These are phyloP conservation scores for Salvia miltiorrhiza DNA, from an alignment of 257 asterid genomes.

Conservation along the genomic window DNA sequence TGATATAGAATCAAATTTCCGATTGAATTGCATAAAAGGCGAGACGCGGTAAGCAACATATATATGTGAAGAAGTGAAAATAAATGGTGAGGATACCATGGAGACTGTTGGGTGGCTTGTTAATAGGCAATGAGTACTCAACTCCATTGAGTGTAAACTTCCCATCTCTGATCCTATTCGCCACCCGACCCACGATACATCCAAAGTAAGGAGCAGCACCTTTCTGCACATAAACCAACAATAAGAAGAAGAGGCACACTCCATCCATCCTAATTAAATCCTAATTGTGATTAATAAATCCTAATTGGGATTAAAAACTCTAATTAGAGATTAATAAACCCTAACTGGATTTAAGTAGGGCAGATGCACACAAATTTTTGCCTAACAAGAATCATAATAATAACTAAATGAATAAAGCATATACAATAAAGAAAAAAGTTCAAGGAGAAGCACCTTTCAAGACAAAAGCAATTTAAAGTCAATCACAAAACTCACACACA, in stretches of 20 bases:
- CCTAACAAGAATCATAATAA: not conserved
- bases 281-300: too few species aligned
- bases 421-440: not conserved
- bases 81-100: conserved; percentile 51
- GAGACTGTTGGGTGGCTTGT: conserved; percentile 92
- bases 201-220: conserved; percentile 92
- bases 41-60: not conserved
- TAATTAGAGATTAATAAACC: too few species aligned
- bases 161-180: conserved; percentile 91
- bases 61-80: not conserved
- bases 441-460: not conserved
- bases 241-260: not conserved
- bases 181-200: conserved; percentile 97
- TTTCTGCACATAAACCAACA: conserved; percentile 44
- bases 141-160: conserved; percentile 71
- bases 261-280: too few species aligned
- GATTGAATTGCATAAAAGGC: not conserved
- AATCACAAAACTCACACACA: not conserved
- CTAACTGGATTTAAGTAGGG: too few species aligned
- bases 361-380: too few species aligned
- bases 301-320: too few species aligned
- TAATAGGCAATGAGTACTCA: conserved; percentile 67
- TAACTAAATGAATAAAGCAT: not conserved
- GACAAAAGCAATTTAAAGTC: not conserved
- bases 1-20: not conserved